Evolutionary conservation across 2,329 filamentous ascomycete genomes (phyloP), one percentile per base, ranked within the genome.

Genomic region (Cercospora brassicicola): DNA sequence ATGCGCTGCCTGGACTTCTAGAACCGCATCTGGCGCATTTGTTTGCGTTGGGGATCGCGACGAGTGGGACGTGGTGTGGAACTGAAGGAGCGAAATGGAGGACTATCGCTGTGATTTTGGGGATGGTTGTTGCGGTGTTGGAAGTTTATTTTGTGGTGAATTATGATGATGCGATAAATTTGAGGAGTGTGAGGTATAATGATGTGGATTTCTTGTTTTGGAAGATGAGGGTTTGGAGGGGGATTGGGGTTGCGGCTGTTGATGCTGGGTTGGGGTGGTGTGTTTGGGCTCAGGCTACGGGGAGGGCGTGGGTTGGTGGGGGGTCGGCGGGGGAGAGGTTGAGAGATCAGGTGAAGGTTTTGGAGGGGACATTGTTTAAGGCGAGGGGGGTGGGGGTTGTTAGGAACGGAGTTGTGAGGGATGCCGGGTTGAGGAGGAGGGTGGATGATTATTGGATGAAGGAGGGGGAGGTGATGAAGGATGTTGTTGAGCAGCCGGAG

Each of bases 1-100:
- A 96, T 81, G 90, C 91, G 13, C 80, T 96, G 0, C 91, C 94
- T 0, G 84, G 87, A 28, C 82, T 96, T 7, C 75, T 94, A 1
- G 83, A 88, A 13, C 90, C 92, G n/a, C 94, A 99, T 80, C 82
- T 98, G 8, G 77, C 89, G 59, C 95, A 97, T 81, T 85, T 97
- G 61, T 80, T 87, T 64, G 79, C 90, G 57, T 80, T 97, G 18
- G 92, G 91, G 4, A 74, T 92, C 55, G 89, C 88, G 0, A 98
- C 94, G 0, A 93, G 91, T 0, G 82, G 86, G 2, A 78, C 87
- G 0, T 77, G 94, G 61, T 86, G 88, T 0, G 91, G 91, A 23
- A 80, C 81, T 42, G 86, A 89, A 67, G 89, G 88, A 4, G 81
- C 83, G 13, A 82, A 86, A 64, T 97, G 93, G 90, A 88, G 94